Conservation (phyloP, 2,329 filamentous ascomycete genomes). For the Epicoccum sorghinum region DNA sequence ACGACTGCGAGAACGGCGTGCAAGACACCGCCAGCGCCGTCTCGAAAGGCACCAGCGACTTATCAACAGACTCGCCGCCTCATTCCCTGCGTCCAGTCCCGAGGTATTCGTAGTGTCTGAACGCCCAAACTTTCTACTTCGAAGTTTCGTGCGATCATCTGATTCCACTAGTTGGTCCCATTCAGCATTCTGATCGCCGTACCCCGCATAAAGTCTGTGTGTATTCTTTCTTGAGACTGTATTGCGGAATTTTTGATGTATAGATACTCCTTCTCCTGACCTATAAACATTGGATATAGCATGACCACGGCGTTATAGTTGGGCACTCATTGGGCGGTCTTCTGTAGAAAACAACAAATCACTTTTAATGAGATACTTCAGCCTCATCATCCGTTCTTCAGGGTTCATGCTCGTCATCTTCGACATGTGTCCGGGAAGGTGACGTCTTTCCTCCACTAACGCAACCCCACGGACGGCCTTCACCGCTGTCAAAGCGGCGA, state of each 20-base stretch:
- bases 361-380: background rate
- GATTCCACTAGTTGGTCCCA: constrained; percentile 1
- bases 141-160: constrained; percentile 3
- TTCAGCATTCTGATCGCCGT: background rate
- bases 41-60: background rate
- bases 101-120: constrained; percentile 2
- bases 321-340: constrained; percentile 6
- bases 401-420: constrained; percentile 9
- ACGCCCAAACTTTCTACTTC: background rate
- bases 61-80: background rate
- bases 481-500: constrained; percentile 10
- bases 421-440: background rate
- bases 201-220: background rate
- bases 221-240: background rate
- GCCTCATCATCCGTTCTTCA: background rate
- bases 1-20: constrained; percentile 12
- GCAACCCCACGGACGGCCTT: constrained; percentile 2
- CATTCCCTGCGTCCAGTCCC: constrained; percentile 8
- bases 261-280: constrained; percentile 8
- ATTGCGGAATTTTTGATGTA: background rate
- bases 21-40: constrained; percentile 8
- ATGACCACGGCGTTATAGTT: constrained; percentile 11
- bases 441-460: constrained; percentile 1
- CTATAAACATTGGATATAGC: constrained; percentile 12
- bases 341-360: background rate